Evolutionary conservation across 805 yeast species (phyloP).

Genomic region (Ogataea paraovalis): DNA sequence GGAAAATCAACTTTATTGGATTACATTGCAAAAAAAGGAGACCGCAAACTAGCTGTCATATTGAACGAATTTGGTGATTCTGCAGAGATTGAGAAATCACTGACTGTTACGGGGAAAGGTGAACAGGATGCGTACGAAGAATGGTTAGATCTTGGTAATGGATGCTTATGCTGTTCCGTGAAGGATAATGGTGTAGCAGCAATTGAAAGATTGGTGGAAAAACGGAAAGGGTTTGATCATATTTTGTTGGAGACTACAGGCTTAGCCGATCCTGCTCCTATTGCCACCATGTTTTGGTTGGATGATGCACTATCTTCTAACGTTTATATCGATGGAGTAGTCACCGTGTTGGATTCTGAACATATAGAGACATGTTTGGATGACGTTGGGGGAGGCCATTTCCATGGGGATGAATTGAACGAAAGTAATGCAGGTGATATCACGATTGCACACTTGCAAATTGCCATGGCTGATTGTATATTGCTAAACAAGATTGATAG

Average conservation of each 20-base stretch:
- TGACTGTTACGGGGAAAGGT: constrained; percentile 58
- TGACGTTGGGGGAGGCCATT: constrained; percentile 63
- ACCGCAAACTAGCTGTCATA: constrained; percentile 78
- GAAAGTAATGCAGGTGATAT: constrained; percentile 20
- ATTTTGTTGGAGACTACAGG: constrained; percentile 95
- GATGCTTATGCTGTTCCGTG: constrained; percentile 94
- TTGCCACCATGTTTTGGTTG: constrained; percentile 96
- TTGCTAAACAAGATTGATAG: constrained; percentile 76
- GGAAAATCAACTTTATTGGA: constrained; percentile 89
- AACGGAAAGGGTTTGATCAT: constrained; percentile 71
- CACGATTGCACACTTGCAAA: constrained; percentile 84
- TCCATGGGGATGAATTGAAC: constrained; percentile 45
- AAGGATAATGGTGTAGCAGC: constrained; percentile 94
- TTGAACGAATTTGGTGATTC: constrained; percentile 92
- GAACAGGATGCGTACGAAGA: constrained; percentile 61
- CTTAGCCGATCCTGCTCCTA: constrained; percentile 96
- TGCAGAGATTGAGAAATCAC: constrained; percentile 79
- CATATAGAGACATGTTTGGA: constrained; percentile 63
- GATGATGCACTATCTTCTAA: constrained; percentile 84
- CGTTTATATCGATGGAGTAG: constrained; percentile 86
- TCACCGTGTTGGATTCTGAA: constrained; percentile 78
- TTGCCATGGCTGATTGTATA: constrained; percentile 84
- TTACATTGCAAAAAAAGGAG: constrained; percentile 64
- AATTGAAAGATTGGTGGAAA: constrained; percentile 77
- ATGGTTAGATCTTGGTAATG: constrained; percentile 96